Conservation (phyloP, 2,329 filamentous ascomycete species). For the Fonsecaea monophora region DNA sequence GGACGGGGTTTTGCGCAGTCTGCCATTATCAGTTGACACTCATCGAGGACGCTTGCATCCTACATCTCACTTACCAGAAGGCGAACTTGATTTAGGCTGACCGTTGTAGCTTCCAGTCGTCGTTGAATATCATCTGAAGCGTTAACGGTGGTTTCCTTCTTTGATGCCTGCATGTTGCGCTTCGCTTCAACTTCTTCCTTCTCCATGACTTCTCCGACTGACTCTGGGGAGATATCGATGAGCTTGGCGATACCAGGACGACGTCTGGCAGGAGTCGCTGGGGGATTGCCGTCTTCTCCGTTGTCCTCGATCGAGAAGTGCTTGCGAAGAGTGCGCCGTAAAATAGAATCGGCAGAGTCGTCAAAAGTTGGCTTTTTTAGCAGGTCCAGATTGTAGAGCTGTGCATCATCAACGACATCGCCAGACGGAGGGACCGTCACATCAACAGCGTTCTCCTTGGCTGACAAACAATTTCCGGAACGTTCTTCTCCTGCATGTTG, state of each 20-base stretch:
- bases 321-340: constrained; percentile 33
- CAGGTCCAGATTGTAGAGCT: constrained; percentile 31
- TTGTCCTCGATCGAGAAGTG: constrained; percentile 30
- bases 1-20: constrained; percentile 20
- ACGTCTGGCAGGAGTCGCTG: constrained; percentile 10
- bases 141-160: background rate
- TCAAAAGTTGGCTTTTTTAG: constrained; percentile 23
- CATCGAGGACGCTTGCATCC: background rate
- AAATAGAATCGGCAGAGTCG: constrained; percentile 19
- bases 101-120: background rate
- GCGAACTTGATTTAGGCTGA: background rate
- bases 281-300: constrained; percentile 1
- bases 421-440: background rate
- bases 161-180: background rate
- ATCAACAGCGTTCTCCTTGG: background rate
- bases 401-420: constrained; percentile 25
- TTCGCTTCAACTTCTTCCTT: constrained; percentile 1
- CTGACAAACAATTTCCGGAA: background rate
- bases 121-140: background rate
- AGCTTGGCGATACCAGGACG: constrained; percentile 18
- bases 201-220: constrained; percentile 14
- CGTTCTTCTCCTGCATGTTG: constrained; percentile 10
- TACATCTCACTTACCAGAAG: constrained; percentile 24
- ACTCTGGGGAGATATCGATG: constrained; percentile 33
- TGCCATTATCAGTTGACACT: background rate